A percentile compares a stretch with the other conserved stretches of the same genome.
phyloP scores from a whole-genome alignment of 495 filamentous ascomycete species.

The Hypoxylon intermedium region DNA sequence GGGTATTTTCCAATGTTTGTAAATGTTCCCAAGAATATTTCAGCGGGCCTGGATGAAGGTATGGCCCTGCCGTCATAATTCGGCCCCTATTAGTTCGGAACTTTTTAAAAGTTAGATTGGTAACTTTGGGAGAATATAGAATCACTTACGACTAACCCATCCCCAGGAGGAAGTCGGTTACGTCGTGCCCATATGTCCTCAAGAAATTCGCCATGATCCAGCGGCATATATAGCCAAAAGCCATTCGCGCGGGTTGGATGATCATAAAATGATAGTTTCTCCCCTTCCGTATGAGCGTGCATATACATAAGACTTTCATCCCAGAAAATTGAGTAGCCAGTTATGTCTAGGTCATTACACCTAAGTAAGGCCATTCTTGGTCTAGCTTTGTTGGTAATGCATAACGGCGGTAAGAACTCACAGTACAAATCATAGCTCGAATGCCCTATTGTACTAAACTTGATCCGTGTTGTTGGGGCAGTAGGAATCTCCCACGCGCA shows the following conservation, averaged over 20 bases:
- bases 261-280: not conserved
- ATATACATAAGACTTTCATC: not conserved
- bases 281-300: not conserved
- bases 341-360: not conserved
- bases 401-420: not conserved
- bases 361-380: not conserved
- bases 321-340: not conserved
- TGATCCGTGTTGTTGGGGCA: no score
- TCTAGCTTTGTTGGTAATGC: not conserved
- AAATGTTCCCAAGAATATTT: not conserved
- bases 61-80: conserved; percentile 1
- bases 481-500: not conserved
- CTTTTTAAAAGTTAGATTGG: not conserved
- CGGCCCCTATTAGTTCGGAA: not conserved
- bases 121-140: not conserved
- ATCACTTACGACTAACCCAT: not conserved
- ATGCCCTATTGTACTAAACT: no score
- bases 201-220: not conserved
- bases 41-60: not conserved
- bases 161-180: not conserved
- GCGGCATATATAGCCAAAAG: not conserved
- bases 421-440: not conserved
- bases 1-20: no score
- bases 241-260: not conserved
- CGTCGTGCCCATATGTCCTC: conserved; percentile 2